Conservation (phyloP, 768 basidiomycete genomes). For the Tylopilus vinaceipallidus region DNA sequence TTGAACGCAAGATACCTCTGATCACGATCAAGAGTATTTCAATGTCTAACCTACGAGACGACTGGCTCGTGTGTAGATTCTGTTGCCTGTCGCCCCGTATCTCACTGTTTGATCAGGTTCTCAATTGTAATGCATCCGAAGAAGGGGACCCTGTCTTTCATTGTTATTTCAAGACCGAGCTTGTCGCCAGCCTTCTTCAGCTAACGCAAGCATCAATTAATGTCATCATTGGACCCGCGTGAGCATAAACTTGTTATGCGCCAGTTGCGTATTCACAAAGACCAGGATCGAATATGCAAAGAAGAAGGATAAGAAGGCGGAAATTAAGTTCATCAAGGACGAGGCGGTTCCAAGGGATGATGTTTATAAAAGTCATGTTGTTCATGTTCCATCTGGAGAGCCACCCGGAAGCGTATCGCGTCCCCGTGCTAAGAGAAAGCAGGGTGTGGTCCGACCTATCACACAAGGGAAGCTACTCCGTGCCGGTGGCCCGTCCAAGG, state of each 20-base stretch:
- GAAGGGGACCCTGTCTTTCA: constrained; percentile 94
- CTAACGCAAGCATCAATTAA: constrained; percentile 75
- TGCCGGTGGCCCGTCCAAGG: constrained; percentile 71
- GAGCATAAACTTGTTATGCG: constrained; percentile 31
- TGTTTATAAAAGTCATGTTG: constrained; percentile 89
- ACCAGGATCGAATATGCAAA: constrained; percentile 83
- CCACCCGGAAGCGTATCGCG: constrained; percentile 76
- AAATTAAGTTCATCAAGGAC: constrained; percentile 87
- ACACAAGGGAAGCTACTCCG: constrained; percentile 79
- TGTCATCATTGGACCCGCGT: constrained; percentile 77
- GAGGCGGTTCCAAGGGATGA: constrained; percentile 79
- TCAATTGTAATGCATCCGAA: constrained; percentile 79
- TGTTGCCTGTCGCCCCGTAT: background rate
- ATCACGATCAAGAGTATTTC: constrained; percentile 84
- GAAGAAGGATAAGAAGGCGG: constrained; percentile 94
- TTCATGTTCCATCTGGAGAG: constrained; percentile 88
- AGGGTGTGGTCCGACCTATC: constrained; percentile 82
- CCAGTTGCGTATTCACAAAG: constrained; percentile 12
- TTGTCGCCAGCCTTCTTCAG: constrained; percentile 77
- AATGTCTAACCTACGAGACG: constrained; percentile 88
- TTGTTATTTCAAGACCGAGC: constrained; percentile 94
- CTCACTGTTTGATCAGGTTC: constrained; percentile 44
- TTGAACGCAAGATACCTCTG: constrained; percentile 89
- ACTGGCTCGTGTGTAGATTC: constrained; percentile 75
- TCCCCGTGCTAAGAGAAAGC: constrained; percentile 83